Conservation (phyloP, 116 monocot species). For the Cymodocea nodosa region DNA sequence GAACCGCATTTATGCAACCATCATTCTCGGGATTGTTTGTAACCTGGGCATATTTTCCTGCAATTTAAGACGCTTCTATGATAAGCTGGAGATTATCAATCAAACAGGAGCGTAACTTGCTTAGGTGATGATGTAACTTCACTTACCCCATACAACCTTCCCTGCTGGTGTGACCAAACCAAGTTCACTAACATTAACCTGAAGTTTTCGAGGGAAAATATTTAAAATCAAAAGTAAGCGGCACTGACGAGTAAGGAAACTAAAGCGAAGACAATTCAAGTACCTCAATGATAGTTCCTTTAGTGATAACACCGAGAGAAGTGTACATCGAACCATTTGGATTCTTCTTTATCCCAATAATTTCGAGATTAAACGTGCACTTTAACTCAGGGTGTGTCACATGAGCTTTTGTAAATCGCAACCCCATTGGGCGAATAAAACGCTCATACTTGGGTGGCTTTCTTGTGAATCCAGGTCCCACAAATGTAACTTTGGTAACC, state of each 20-base stretch:
- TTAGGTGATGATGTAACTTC: neutral
- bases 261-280: neutral
- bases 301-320: conserved; percentile 81
- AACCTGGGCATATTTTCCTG: conserved; percentile 92
- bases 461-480: conserved; percentile 81
- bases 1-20: conserved; percentile 83
- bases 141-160: conserved; percentile 93
- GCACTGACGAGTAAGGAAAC: neutral
- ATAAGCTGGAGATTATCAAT: conserved; percentile 15
- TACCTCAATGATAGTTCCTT: conserved; percentile 87
- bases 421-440: conserved; percentile 64
- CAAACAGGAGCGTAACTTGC: too few species aligned
- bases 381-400: conserved; percentile 93
- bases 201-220: neutral
- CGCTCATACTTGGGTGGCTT: conserved; percentile 89
- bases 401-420: conserved; percentile 76
- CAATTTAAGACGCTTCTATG: conserved; percentile 4
- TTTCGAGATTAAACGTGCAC: conserved; percentile 90
- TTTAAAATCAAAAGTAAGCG: neutral
- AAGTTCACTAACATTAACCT: conserved; percentile 97
- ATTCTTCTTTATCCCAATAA: conserved; percentile 92
- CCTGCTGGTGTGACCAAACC: conserved; percentile 86
- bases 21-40: conserved; percentile 96
- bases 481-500: conserved; percentile 87
- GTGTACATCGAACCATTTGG: conserved; percentile 90